phyloP scores from a whole-genome alignment of 805 yeast species.

The Wickerhamiella brachini region DNA sequence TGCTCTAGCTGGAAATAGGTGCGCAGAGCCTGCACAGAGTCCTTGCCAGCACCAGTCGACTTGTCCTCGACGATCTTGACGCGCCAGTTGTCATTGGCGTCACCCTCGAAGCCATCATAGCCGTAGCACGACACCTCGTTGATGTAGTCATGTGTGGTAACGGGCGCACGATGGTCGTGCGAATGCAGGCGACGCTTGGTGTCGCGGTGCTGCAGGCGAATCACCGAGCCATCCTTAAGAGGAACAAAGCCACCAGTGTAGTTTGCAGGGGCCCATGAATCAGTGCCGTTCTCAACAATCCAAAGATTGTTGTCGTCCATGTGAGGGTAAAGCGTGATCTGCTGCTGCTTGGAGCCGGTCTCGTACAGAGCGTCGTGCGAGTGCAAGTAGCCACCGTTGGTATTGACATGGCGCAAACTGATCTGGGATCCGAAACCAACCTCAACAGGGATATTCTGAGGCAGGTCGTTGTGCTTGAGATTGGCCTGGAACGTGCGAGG shows the following conservation, averaged over 20 bases:
- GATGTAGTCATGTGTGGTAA: conserved; percentile 82
- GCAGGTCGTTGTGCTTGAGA: conserved; percentile 31
- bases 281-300: conserved; percentile 40
- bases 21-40: conserved; percentile 40
- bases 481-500: conserved; percentile 55
- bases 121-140: conserved; percentile 70
- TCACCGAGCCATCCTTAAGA: conserved; percentile 40
- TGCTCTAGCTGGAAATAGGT: conserved; percentile 60
- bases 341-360: conserved; percentile 89
- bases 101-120: conserved; percentile 45
- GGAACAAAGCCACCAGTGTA: conserved; percentile 28
- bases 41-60: conserved; percentile 27
- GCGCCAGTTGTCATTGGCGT: conserved; percentile 56
- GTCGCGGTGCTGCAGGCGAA: conserved; percentile 54
- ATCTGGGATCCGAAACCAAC: conserved; percentile 62
- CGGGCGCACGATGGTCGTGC: conserved; percentile 68
- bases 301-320: conserved; percentile 58
- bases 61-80: conserved; percentile 35
- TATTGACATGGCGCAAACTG: conserved; percentile 52
- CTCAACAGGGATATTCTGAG: conserved; percentile 40
- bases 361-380: conserved; percentile 71
- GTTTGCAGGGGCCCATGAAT: conserved; percentile 7
- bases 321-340: conserved; percentile 60
- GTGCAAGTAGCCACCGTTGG: conserved; percentile 67
- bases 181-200: conserved; percentile 62